Conservation (phyloP, 352 stramenopile species). For the Thraustochytrium striatum region DNA sequence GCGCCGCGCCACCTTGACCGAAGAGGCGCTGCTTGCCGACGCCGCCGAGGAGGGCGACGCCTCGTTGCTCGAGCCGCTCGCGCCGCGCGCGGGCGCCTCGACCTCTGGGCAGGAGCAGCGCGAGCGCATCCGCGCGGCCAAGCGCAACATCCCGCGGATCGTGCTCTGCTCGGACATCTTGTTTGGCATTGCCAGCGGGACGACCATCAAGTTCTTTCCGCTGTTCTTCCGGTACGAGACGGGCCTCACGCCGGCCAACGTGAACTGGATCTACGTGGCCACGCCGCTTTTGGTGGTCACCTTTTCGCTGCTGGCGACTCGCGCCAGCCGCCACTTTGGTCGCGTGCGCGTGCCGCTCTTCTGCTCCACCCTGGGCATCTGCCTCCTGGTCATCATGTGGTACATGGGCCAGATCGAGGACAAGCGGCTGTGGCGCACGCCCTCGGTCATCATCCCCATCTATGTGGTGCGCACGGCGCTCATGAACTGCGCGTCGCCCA, state of each 20-base stretch:
- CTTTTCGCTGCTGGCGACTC: conserved; percentile 51
- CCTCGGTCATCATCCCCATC: conserved; percentile 58
- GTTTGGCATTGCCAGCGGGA: conserved; percentile 56
- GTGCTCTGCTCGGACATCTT: conserved; percentile 50
- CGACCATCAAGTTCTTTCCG: conserved; percentile 66
- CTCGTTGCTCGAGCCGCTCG: neutral
- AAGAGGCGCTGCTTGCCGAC: neutral
- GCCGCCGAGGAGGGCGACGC: neutral
- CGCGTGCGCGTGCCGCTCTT: conserved; percentile 41
- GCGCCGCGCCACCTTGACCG: neutral
- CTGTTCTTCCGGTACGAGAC: conserved; percentile 65
- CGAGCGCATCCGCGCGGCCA: neutral
- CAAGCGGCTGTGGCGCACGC: conserved; percentile 53
- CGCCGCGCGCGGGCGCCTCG: conserved; percentile 35
- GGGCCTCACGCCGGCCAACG: conserved; percentile 57
- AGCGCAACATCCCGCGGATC: conserved; percentile 32
- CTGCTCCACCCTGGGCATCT: conserved; percentile 13
- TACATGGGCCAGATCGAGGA: conserved; percentile 58
- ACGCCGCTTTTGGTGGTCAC: conserved; percentile 57
- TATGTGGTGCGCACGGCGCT: conserved; percentile 55
- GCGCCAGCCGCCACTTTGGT: conserved; percentile 9
- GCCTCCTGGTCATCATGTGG: conserved; percentile 56
- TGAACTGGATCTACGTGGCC: conserved; percentile 60
- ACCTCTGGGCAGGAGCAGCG: neutral
- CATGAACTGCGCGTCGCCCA: conserved; percentile 55